A percentile compares a stretch with the other conserved stretches of the same genome.
phyloP scores from a whole-genome alignment of 2,329 filamentous ascomycete species.

The Cercospora sojina region DNA sequence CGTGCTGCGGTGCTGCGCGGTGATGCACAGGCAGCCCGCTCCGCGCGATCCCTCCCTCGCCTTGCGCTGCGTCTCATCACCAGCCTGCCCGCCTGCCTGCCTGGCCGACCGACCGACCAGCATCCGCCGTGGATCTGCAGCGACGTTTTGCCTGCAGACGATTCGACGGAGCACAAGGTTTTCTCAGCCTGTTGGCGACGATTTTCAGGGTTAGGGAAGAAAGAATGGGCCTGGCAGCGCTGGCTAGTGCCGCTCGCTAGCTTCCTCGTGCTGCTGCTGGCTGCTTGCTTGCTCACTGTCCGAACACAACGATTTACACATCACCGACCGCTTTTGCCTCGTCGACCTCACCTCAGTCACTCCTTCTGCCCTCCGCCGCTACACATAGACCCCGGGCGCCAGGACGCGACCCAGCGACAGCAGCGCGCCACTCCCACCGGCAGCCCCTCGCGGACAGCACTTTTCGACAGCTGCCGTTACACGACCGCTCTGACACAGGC shows the following conservation, averaged over 20 bases:
- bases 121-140: neutral
- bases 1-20: neutral
- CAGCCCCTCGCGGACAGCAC: neutral
- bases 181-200: slow-evolving; percentile 2
- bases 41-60: neutral
- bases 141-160: neutral
- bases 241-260: neutral
- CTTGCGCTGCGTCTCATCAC: neutral
- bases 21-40: slow-evolving; percentile 3
- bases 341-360: slow-evolving; percentile 17
- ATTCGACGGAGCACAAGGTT: slow-evolving; percentile 6
- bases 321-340: slow-evolving; percentile 7
- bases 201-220: neutral
- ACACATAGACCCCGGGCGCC: neutral
- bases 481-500: slow-evolving; percentile 14
- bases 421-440: neutral
- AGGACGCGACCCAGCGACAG: slow-evolving; percentile 1
- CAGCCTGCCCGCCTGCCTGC: neutral
- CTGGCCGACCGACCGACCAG: neutral
- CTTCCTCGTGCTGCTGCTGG: neutral
- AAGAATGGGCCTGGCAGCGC: neutral
- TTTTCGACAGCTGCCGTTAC: neutral
- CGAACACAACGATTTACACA: neutral
- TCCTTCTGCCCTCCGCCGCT: slow-evolving; percentile 11
- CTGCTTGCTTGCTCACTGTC: neutral